Conservation (phyloP, 2,329 filamentous ascomycete genomes). For the Coleophoma eucalyptorum region DNA sequence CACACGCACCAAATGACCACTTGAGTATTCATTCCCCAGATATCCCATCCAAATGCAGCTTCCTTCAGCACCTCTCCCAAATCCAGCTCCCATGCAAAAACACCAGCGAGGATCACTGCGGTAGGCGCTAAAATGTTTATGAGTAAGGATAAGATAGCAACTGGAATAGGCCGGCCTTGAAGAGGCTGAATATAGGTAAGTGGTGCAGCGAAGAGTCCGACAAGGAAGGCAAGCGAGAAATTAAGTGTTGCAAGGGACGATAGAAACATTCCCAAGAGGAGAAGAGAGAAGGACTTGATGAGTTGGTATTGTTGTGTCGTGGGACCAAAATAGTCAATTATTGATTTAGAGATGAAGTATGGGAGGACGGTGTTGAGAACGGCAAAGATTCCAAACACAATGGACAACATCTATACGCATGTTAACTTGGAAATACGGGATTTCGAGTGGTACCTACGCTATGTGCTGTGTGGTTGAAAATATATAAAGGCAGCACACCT, state of each 20-base stretch:
- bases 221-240: constrained; percentile 83
- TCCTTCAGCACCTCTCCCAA: constrained; percentile 61
- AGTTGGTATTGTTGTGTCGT: constrained; percentile 70
- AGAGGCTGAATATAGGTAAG: constrained; percentile 68
- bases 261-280: constrained; percentile 86
- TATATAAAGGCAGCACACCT: constrained; percentile 75
- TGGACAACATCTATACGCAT: constrained; percentile 48
- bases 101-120: constrained; percentile 43
- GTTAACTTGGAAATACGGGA: background rate
- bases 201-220: constrained; percentile 76
- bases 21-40: constrained; percentile 86
- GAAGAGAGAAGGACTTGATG: constrained; percentile 86
- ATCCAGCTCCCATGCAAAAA: constrained; percentile 40
- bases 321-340: constrained; percentile 48
- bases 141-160: constrained; percentile 42
- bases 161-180: constrained; percentile 31
- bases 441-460: constrained; percentile 40
- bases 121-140: constrained; percentile 61
- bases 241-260: constrained; percentile 93
- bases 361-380: constrained; percentile 53
- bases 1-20: constrained; percentile 92
- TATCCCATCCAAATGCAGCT: constrained; percentile 83
- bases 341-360: constrained; percentile 47
- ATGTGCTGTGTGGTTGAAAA: constrained; percentile 74
- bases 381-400: constrained; percentile 56